Base-by-base conservation (phyloP, 306 rosid species). In the Aeschynomene evenia region DNA sequence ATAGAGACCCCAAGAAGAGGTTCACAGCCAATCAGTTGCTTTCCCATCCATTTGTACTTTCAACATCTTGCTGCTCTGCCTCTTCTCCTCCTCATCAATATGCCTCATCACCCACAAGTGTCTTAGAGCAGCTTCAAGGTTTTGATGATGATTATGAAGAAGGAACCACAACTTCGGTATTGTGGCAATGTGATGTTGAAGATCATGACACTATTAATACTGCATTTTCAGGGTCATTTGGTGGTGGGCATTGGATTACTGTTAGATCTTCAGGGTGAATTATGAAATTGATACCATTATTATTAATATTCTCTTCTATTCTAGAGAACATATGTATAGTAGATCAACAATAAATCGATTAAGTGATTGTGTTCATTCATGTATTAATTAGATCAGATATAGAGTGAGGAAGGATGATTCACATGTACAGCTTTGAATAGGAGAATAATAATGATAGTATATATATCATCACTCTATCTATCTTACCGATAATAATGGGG, bases 21-120 rank as follows among this genome's bases (percentile, higher is more conserved):
- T 68, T 74, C 74, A 82, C 60, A 0, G 58, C 76, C 24, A 70
- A 73, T 10, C 49, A 82, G 9, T 74, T 84, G 14, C 89, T 86
- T n/a, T 12, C 11, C 63, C 95, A 86, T 68, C 87, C 91, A 3
- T 88, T 88, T 82, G 56, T 81, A n/a, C n/a, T n/a, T n/a, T n/a
- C n/a, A n/a, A n/a, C n/a, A n/a, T n/a, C n/a, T n/a, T n/a, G n/a
- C n/a, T n/a, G n/a, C n/a, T n/a, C n/a, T n/a, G n/a, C n/a, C n/a
- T n/a, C n/a, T n/a, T n/a, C 37, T 39, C 39, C 74, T 7, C 64
- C 45, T 1, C 16, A 66, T 19, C 49, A 65, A 3, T 21, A 0
- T 33, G 61, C 75, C 39, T 45, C 11, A 62, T 88, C 95, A 9
- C 91, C 89, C 0, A 33, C 84, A 9, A 75, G 88, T 80, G 84